Evolutionary conservation across 2,329 filamentous ascomycete genomes (phyloP).

Genomic region (Ophiostoma himal-ulmi): DNA sequence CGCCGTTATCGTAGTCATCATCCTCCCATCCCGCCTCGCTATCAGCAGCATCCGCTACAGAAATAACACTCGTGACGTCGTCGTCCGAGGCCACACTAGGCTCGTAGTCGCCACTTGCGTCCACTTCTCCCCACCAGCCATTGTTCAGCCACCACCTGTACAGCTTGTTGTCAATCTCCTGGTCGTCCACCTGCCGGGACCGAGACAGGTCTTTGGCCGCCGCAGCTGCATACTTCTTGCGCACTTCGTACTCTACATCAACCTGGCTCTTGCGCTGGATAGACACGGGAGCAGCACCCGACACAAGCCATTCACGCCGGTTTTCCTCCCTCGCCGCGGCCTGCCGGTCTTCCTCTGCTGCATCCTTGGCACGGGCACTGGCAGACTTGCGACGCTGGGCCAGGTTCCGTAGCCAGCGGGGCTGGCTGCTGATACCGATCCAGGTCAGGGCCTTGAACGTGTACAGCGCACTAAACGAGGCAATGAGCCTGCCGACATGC

Average conservation of each 20-base stretch:
- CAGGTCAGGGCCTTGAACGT: slow-evolving; percentile 49
- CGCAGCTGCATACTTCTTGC: slow-evolving; percentile 46
- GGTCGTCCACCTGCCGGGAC: slow-evolving; percentile 44
- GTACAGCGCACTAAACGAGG: slow-evolving; percentile 53
- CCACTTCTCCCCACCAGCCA: slow-evolving; percentile 77
- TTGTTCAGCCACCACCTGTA: slow-evolving; percentile 82
- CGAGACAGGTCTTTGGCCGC: slow-evolving; percentile 29
- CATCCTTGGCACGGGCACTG: slow-evolving; percentile 24
- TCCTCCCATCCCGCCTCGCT: slow-evolving; percentile 33
- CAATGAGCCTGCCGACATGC: slow-evolving; percentile 62
- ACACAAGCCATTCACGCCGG: slow-evolving; percentile 28
- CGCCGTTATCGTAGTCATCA: slow-evolving; percentile 43
- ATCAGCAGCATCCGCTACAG: slow-evolving; percentile 41
- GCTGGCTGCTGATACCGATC: slow-evolving; percentile 56
- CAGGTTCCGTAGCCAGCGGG: slow-evolving; percentile 56
- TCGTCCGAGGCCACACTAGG: slow-evolving; percentile 54
- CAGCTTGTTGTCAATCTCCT: slow-evolving; percentile 63
- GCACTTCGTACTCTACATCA: slow-evolving; percentile 76
- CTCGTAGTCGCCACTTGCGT: slow-evolving; percentile 72
- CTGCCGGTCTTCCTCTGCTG: background rate
- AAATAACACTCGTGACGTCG: slow-evolving; percentile 75
- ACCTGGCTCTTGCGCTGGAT: slow-evolving; percentile 40
- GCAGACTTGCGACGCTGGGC: slow-evolving; percentile 39
- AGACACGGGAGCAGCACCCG: slow-evolving; percentile 35
- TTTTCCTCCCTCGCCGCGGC: background rate